These are phyloP conservation scores for Phialemonium atrogriseum DNA, from an alignment of 2,329 filamentous ascomycete genomes.

Conservation along the genomic window DNA sequence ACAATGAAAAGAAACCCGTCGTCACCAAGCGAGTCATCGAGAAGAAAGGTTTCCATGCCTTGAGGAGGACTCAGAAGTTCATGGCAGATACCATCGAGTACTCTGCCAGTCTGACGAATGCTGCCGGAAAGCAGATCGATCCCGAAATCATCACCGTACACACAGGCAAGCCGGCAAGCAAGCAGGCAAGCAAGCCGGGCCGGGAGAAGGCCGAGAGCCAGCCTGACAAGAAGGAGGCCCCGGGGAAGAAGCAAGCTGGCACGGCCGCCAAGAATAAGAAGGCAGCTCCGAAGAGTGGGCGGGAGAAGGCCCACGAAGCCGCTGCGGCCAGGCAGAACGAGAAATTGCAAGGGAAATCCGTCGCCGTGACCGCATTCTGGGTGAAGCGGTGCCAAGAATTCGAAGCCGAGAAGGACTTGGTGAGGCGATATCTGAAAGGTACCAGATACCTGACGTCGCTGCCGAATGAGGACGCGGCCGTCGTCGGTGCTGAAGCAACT, in stretches of 20 bases:
- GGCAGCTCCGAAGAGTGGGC: constrained; percentile 18
- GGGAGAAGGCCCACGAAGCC: constrained; percentile 26
- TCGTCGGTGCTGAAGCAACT: constrained; percentile 23
- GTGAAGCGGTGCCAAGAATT: constrained; percentile 33
- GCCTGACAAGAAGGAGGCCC: constrained; percentile 10
- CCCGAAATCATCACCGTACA: constrained; percentile 54
- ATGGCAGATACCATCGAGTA: constrained; percentile 62
- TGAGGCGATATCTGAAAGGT: constrained; percentile 38
- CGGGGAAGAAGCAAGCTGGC: constrained; percentile 6
- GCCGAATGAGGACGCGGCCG: constrained; percentile 19
- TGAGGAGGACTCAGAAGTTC: constrained; percentile 50
- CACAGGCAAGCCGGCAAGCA: constrained; percentile 8
- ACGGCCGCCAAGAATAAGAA: constrained; percentile 15
- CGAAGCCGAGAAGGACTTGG: constrained; percentile 32
- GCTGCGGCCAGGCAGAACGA: constrained; percentile 25
- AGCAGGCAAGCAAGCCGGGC: too few species aligned
- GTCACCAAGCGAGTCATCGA: constrained; percentile 25
- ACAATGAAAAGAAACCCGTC: constrained; percentile 46
- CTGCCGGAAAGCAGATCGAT: constrained; percentile 52
- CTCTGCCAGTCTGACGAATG: constrained; percentile 60
- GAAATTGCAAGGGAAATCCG: constrained; percentile 20
- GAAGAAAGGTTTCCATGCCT: constrained; percentile 21
- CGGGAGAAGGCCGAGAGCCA: constrained; percentile 10
- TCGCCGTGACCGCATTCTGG: constrained; percentile 33
- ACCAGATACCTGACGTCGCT: constrained; percentile 37